Evolutionary conservation across 2,329 filamentous ascomycete species (phyloP).

Genomic region (Trichophyton schoenleinii): DNA sequence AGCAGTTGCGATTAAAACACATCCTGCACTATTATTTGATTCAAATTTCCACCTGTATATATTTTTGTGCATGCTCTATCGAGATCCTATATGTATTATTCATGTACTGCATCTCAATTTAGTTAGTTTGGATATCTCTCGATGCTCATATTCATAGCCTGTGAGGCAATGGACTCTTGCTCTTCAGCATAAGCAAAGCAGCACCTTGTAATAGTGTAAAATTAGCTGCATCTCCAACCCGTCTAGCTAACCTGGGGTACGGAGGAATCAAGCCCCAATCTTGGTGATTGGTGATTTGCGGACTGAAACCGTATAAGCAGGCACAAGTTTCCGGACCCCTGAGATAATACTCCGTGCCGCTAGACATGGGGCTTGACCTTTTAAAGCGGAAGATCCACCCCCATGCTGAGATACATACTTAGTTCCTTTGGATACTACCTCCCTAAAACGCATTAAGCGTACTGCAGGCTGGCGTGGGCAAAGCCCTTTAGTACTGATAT

Average conservation of each 20-base stretch:
- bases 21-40: neutral
- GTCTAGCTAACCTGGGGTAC: neutral
- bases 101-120: too few species aligned
- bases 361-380: neutral
- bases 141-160: too few species aligned
- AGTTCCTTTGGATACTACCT: neutral
- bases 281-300: neutral
- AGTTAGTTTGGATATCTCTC: too few species aligned
- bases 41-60: neutral
- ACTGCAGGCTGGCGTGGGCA: neutral
- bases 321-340: neutral
- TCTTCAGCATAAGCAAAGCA: too few species aligned
- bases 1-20: neutral
- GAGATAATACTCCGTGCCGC: neutral
- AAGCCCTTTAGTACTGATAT: neutral
- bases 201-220: neutral
- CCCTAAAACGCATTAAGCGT: neutral
- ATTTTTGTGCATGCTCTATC: neutral
- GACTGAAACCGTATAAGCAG: neutral
- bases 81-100: neutral
- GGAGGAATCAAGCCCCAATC: neutral
- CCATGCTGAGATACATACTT: neutral
- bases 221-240: neutral
- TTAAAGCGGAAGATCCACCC: neutral
- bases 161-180: too few species aligned